Conservation (phyloP, 371 early-diverging fungal genomes). For the Mucor piriformis region DNA sequence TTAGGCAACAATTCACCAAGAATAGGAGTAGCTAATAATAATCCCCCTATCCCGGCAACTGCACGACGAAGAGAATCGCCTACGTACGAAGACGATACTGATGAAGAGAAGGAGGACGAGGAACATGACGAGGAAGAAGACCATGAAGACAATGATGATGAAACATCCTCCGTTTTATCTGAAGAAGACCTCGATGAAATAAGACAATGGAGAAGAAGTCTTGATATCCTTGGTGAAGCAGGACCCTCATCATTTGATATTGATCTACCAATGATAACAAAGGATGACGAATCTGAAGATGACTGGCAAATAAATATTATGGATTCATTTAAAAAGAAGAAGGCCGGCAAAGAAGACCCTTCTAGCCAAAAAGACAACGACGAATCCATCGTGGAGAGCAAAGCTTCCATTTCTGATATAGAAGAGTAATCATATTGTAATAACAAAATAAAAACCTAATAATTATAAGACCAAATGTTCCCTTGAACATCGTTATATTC, state of each 20-base stretch:
- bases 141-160: neutral
- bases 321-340: constrained; percentile 12
- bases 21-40: neutral
- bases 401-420: too few species aligned
- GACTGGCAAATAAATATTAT: constrained; percentile 13
- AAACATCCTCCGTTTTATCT: constrained; percentile 3
- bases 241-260: constrained; percentile 7
- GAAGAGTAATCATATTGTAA: too few species aligned
- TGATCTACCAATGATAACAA: constrained; percentile 12
- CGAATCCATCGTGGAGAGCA: too few species aligned
- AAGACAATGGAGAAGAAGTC: constrained; percentile 17
- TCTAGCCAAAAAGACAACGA: neutral
- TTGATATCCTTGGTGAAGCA: constrained; percentile 4
- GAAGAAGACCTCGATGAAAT: constrained; percentile 6
- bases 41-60: constrained; percentile 8
- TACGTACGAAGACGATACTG: neutral
- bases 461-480: too few species aligned
- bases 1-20: constrained; percentile 8
- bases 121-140: neutral
- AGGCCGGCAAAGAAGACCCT: neutral
- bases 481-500: too few species aligned
- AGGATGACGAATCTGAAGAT: neutral
- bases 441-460: too few species aligned
- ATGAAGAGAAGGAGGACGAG: neutral
- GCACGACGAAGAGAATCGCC: neutral